Evolutionary conservation across 2,329 filamentous ascomycete genomes (phyloP).

Genomic region (Sclerotinia nivalis): DNA sequence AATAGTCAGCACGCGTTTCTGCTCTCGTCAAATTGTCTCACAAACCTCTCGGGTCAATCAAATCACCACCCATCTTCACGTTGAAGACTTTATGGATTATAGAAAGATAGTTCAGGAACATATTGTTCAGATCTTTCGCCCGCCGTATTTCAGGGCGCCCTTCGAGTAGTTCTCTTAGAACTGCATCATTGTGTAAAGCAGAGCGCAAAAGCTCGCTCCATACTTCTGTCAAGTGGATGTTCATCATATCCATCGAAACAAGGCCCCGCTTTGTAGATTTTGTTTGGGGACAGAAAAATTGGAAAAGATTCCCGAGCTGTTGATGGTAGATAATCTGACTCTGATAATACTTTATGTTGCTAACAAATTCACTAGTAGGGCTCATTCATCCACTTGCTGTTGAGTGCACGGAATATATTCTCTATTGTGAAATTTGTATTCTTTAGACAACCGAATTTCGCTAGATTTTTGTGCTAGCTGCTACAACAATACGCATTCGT

Average conservation of each 20-base stretch:
- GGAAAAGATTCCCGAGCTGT: background rate
- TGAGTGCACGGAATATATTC: background rate
- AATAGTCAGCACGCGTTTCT: background rate
- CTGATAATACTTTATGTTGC: background rate
- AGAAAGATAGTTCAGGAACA: slow-evolving; percentile 10
- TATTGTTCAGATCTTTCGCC: background rate
- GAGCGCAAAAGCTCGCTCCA: slow-evolving; percentile 16
- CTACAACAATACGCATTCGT: background rate
- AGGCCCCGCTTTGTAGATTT: background rate
- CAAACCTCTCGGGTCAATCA: slow-evolving; percentile 9
- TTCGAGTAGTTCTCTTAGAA: slow-evolving; percentile 1
- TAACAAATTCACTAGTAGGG: background rate
- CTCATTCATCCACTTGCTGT: background rate
- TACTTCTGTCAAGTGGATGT: background rate
- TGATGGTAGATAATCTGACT: background rate
- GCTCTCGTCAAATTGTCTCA: background rate
- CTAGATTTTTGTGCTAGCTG: background rate
- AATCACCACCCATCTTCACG: slow-evolving; percentile 9
- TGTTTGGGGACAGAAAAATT: background rate
- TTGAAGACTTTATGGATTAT: slow-evolving; percentile 4
- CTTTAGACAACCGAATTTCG: background rate
- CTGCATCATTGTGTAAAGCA: background rate
- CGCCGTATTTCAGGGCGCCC: background rate
- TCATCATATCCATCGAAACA: background rate
- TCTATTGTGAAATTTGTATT: too few species aligned